Evolutionary conservation across 306 rosid species (phyloP), one percentile per base, ranked within the genome.

Genomic region (Luffa acutangula): DNA sequence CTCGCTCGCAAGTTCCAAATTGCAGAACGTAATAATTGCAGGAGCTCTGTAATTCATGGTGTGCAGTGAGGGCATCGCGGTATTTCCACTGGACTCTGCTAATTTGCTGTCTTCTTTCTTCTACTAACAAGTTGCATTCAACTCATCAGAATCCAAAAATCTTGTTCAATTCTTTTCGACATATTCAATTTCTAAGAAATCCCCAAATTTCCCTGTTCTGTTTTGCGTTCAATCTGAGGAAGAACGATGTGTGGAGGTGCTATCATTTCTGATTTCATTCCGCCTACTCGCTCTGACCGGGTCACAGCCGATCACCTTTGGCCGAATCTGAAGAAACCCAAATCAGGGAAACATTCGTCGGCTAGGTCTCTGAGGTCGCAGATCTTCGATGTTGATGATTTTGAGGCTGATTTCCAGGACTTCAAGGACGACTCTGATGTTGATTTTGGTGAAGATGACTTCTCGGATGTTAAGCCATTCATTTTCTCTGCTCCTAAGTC

Each of bases 241-340:
- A 45, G 1, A n/a, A n/a, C 34, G 4, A 95, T 95, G 99, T 95
- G 99, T 80, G 99, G 99, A 76, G 99, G 99, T 48, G 94, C 99
- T 80, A 95, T 95, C 15, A 95, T 95, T 85, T 91, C 99, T 81
- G 99, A 84, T 79, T 91, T 91, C 88, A 95, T 91, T 49, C 87
- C 92, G 58, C 85, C 93, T 45, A 70, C 56, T 2, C 79, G 85
- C 52, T 59, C 89, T 13, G 83, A 85, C 1, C 89, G 86, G 9
- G 83, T 91, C 43, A 93, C 94, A 0, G 86, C 97, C 46, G 90
- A 95, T 5, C 80, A 82, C 42, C 85, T 92, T 14, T 91, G 94
- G 97, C 90, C 93, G 0, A 85, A 89, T 86, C 91, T 91, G 79
- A 87, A 81, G 83, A 95, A 85, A 43, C 33, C 82, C 48, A 34